Conservation (phyloP, 2,329 filamentous ascomycete genomes). For the Blumeriella jaapii region DNA sequence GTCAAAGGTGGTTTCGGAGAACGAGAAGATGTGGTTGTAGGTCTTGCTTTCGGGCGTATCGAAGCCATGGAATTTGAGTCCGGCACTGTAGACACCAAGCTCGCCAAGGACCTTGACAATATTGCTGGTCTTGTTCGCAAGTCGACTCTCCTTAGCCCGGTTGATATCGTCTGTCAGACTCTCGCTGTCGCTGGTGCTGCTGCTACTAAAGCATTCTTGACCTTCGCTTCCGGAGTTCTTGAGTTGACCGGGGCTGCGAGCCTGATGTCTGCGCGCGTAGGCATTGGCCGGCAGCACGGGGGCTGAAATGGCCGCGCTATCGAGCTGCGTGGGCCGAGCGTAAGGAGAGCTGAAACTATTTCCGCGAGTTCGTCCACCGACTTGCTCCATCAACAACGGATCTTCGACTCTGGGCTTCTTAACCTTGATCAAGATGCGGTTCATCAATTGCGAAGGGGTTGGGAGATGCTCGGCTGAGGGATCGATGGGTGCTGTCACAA, state of each 20-base stretch:
- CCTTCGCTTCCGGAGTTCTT: slow-evolving; percentile 22
- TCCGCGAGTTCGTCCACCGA: slow-evolving; percentile 41
- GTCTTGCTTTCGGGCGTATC: slow-evolving; percentile 66
- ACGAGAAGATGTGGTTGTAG: slow-evolving; percentile 92
- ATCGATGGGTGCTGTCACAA: slow-evolving; percentile 67
- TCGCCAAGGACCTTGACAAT: slow-evolving; percentile 75
- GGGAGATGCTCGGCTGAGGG: slow-evolving; percentile 59
- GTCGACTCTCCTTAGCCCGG: slow-evolving; percentile 43
- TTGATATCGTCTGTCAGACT: slow-evolving; percentile 42
- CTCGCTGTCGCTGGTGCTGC: slow-evolving; percentile 71
- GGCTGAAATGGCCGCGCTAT: slow-evolving; percentile 42
- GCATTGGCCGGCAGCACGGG: slow-evolving; percentile 44
- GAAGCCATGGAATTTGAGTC: slow-evolving; percentile 76
- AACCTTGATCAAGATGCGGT: slow-evolving; percentile 85
- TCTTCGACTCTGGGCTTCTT: slow-evolving; percentile 53
- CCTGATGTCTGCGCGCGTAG: slow-evolving; percentile 13
- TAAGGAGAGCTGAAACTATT: slow-evolving; percentile 73
- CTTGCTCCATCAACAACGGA: slow-evolving; percentile 33
- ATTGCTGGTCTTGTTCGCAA: slow-evolving; percentile 62
- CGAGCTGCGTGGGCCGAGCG: slow-evolving; percentile 47
- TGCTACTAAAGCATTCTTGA: slow-evolving; percentile 43
- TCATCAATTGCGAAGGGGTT: slow-evolving; percentile 73
- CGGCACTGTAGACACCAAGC: slow-evolving; percentile 65
- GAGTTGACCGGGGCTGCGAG: slow-evolving; percentile 15
- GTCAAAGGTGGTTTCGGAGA: slow-evolving; percentile 81